Conservation (phyloP, 1,139 yeast genomes). For the Yamadazyma kanchanaburiensis region DNA sequence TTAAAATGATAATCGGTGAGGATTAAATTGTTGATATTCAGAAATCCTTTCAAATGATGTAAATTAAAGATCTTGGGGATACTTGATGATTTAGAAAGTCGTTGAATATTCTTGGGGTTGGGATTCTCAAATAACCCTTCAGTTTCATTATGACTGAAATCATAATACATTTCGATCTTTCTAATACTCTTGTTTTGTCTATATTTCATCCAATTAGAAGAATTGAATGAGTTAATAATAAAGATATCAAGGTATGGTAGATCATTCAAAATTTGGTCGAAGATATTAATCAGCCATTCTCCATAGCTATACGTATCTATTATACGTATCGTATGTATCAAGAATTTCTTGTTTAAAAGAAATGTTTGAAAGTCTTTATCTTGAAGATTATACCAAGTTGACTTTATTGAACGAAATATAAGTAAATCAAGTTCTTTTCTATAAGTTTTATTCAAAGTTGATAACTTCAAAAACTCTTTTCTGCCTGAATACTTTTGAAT, state of each 20-base stretch:
- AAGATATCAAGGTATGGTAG: conserved; percentile 23
- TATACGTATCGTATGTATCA: conserved; percentile 23
- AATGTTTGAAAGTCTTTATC: conserved; percentile 11
- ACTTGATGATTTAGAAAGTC: conserved; percentile 12
- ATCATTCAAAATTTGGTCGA: conserved; percentile 16
- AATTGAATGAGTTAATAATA: conserved; percentile 30
- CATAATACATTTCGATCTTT: conserved; percentile 25
- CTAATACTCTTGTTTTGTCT: conserved; percentile 17
- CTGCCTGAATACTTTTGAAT: conserved; percentile 18
- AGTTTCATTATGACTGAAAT: conserved; percentile 20
- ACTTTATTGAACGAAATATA: conserved; percentile 23
- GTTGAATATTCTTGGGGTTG: conserved; percentile 18
- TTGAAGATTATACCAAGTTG: conserved; percentile 29
- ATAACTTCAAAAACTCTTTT: conserved; percentile 23
- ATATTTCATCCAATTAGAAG: conserved; percentile 44
- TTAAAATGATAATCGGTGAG: conserved; percentile 31
- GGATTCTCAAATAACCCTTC: conserved; percentile 10
- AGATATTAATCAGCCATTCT: conserved; percentile 39
- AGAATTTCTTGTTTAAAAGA: conserved; percentile 8
- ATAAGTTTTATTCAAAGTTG: conserved; percentile 17
- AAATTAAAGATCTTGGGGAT: conserved; percentile 28
- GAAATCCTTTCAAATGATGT: conserved; percentile 27
- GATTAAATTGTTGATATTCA: conserved; percentile 17
- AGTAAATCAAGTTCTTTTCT: conserved; percentile 18
- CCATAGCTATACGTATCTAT: conserved; percentile 35